Evolutionary conservation across 768 basidiomycete species (phyloP), one percentile per base, ranked within the genome.

Genomic region (Rhizopogon salebrosus): DNA sequence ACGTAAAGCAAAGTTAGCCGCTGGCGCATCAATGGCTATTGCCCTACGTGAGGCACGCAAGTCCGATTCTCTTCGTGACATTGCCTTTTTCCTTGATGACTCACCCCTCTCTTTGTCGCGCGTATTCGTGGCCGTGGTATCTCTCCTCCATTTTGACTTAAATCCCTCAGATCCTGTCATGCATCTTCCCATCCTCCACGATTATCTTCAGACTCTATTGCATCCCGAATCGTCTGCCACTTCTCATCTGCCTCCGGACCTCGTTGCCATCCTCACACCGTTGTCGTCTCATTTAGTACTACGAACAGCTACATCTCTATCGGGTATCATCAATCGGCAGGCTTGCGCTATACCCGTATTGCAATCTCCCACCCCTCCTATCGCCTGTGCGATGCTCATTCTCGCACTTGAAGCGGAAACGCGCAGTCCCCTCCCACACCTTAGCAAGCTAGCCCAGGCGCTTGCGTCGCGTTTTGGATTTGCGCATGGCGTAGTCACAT

Each of bases 21-120:
- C 86, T 0, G 91, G 82, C 11, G 87, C 84, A 2, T 80, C 83
- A 41, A 71, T 91, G 24, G 77, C 82, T 23, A 76, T 91, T 51
- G 83, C 87, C 5, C 72, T 91, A 39, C 84, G 89, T 46, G 85
- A 91, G 71, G 75, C 78, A 53, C 81, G 75, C 60, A 83, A 80
- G 52, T 81, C 85, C 26, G 85, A 87, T 63, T 79, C 80, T 11
- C 72, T 91, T 42, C 75, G 74, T 49, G 82, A 89, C 56, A 81
- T 93, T 55, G 84, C 89, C 4, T 81, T 78, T 58, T 69, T 88
- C 23, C 72, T 89, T 27, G 76, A 80, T 45, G 80, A 83, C 49
- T 70, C 80, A 22, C 64, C 73, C 16, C 54, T 72, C 31, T 67
- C 77, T 36, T 70, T 90, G 41, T 74, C 80, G 3, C 82, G 82